phyloP scores from a whole-genome alignment of 129 eudicot genomes.

The Flaveria bidentis region DNA sequence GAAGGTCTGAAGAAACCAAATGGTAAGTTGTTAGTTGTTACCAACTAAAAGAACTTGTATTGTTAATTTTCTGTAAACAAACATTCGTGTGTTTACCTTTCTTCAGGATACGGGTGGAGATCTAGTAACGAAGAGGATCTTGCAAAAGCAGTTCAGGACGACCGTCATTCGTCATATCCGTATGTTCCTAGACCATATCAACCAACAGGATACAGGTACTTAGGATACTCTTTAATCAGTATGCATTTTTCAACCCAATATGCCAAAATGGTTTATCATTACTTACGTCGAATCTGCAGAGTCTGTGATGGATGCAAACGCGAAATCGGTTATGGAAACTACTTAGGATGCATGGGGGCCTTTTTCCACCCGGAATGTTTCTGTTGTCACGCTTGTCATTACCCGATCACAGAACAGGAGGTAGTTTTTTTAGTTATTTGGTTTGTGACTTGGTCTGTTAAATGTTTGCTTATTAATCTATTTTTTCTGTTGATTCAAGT shows the following conservation, averaged over 20 bases:
- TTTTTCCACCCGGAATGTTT: slow-evolving; percentile 91
- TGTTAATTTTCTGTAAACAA: neutral
- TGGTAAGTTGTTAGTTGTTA: slow-evolving; percentile 40
- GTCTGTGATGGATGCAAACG: slow-evolving; percentile 82
- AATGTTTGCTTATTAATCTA: slow-evolving; percentile 37
- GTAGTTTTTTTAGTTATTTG: slow-evolving; percentile 35
- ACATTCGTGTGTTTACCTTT: neutral
- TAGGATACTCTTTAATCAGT: neutral
- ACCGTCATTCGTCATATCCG: slow-evolving; percentile 56
- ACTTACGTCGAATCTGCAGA: slow-evolving; percentile 45
- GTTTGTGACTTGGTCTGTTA: neutral
- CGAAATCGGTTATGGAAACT: slow-evolving; percentile 86
- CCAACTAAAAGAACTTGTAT: neutral
- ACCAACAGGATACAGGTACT: slow-evolving; percentile 61
- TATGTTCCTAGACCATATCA: slow-evolving; percentile 57
- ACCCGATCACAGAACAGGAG: slow-evolving; percentile 93
- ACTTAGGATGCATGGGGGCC: slow-evolving; percentile 94
- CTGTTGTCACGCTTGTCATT: slow-evolving; percentile 75
- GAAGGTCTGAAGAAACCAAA: slow-evolving; percentile 77
- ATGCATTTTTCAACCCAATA: slow-evolving; percentile 14
- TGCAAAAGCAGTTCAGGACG: slow-evolving; percentile 56
- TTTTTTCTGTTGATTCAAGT: slow-evolving; percentile 70
- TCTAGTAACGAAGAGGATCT: slow-evolving; percentile 57
- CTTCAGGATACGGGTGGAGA: slow-evolving; percentile 61
- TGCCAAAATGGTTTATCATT: neutral